Percentiles rank a stretch among this genome's conserved stretches.
phyloP scores from a whole-genome alignment of 129 eudicot genomes.

The Lactuca sativa region DNA sequence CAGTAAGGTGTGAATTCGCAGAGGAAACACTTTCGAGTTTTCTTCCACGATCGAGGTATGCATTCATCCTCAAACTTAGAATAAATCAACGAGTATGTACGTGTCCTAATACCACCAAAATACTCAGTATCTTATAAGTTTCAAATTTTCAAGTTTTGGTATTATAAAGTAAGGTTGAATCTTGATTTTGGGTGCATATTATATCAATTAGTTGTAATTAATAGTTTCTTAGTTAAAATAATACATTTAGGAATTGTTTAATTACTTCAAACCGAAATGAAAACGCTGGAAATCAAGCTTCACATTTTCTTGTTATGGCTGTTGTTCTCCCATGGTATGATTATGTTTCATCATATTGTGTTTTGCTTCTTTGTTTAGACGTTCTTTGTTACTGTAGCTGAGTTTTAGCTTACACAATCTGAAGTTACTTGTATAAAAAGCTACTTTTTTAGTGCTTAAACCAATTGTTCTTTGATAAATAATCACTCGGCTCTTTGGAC shows the following conservation, averaged over 20 bases:
- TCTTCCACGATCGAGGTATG: background rate
- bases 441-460: too few relatives aligned
- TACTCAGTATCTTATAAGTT: background rate
- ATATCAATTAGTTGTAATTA: too few relatives aligned
- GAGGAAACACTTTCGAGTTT: background rate
- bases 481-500: too few relatives aligned
- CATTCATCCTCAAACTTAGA: background rate
- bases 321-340: background rate
- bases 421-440: background rate
- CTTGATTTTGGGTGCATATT: background rate
- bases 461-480: too few relatives aligned
- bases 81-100: background rate
- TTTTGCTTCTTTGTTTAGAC: background rate
- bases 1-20: background rate
- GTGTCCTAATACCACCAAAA: background rate
- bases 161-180: background rate
- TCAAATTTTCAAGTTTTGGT: too few relatives aligned
- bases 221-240: background rate
- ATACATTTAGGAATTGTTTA: too few relatives aligned
- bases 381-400: too few relatives aligned
- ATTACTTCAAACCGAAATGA: background rate
- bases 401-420: background rate
- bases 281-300: background rate
- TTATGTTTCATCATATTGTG: background rate
- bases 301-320: background rate